phyloP scores from a whole-genome alignment of 495 filamentous ascomycete species.

The Aspergillus baeticus region DNA sequence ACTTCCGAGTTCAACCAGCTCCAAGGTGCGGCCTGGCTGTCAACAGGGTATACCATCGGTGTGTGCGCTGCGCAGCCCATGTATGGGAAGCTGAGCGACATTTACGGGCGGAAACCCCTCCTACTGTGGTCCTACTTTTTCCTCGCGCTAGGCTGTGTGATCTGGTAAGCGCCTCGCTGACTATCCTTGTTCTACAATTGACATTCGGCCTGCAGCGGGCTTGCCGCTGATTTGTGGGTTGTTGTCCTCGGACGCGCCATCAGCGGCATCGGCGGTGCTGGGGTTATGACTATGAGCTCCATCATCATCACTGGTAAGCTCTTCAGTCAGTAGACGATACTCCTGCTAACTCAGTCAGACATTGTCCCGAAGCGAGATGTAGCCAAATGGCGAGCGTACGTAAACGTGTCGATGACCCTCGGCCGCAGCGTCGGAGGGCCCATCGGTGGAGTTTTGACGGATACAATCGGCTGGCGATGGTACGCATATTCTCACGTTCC shows the following conservation, averaged over 20 bases:
- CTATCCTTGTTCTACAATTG: too few species aligned
- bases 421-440: constrained; percentile 66
- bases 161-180: constrained; percentile 27
- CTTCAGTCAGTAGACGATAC: neutral
- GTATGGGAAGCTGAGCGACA: constrained; percentile 48
- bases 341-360: constrained; percentile 34
- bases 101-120: constrained; percentile 45
- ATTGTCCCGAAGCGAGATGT: constrained; percentile 66
- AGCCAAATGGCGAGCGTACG: constrained; percentile 62
- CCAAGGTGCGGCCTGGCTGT: constrained; percentile 63
- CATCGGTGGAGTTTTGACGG: constrained; percentile 61
- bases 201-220: constrained; percentile 39
- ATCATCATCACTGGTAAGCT: constrained; percentile 60
- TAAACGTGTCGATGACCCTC: constrained; percentile 62
- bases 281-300: constrained; percentile 54
- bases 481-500: constrained; percentile 15
- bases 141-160: constrained; percentile 41
- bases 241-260: constrained; percentile 58
- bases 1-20: constrained; percentile 66
- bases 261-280: constrained; percentile 59
- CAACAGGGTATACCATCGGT: constrained; percentile 61
- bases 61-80: constrained; percentile 58
- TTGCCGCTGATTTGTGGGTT: constrained; percentile 48
- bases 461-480: constrained; percentile 69
- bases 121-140: constrained; percentile 41